Evolutionary conservation across 2,329 filamentous ascomycete genomes (phyloP).

Genomic region (Hymenoscyphus fructigenus): DNA sequence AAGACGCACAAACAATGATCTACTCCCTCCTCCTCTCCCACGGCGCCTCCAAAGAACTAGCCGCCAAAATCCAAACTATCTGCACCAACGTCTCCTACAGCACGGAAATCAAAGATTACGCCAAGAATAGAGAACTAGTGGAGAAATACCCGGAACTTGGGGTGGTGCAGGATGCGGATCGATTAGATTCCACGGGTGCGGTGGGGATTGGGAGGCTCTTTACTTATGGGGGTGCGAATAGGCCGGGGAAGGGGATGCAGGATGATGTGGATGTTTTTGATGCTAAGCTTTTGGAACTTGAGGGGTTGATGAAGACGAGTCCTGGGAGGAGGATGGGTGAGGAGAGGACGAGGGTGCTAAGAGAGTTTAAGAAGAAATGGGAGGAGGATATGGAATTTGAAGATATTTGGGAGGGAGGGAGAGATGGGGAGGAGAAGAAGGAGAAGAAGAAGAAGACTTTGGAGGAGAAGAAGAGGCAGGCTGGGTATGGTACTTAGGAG

Average conservation of each 20-base stretch:
- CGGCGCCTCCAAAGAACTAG: conserved; percentile 58
- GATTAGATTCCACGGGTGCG: conserved; percentile 86
- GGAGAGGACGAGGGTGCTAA: conserved; percentile 51
- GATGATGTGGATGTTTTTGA: conserved; percentile 70
- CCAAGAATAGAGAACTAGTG: conserved; percentile 57
- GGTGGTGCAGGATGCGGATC: conserved; percentile 88
- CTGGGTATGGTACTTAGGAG: too few relatives aligned
- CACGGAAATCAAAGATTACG: conserved; percentile 62
- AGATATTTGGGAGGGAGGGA: neutral
- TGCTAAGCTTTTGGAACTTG: conserved; percentile 63
- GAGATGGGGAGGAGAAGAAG: neutral
- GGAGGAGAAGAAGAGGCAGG: neutral
- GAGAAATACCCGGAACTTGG: conserved; percentile 68
- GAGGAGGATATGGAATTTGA: conserved; percentile 42
- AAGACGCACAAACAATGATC: conserved; percentile 42
- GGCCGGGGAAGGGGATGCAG: conserved; percentile 49
- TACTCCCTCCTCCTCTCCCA: conserved; percentile 53
- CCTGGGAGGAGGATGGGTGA: conserved; percentile 51
- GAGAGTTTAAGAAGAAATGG: conserved; percentile 56
- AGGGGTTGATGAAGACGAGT: conserved; percentile 60
- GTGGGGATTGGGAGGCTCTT: conserved; percentile 79
- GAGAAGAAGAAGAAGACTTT: neutral
- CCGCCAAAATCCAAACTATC: conserved; percentile 67
- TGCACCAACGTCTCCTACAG: conserved; percentile 78
- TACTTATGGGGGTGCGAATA: conserved; percentile 69